Conservation (phyloP, 441 rosid species). For the Bocquillonia castaneifolia region DNA sequence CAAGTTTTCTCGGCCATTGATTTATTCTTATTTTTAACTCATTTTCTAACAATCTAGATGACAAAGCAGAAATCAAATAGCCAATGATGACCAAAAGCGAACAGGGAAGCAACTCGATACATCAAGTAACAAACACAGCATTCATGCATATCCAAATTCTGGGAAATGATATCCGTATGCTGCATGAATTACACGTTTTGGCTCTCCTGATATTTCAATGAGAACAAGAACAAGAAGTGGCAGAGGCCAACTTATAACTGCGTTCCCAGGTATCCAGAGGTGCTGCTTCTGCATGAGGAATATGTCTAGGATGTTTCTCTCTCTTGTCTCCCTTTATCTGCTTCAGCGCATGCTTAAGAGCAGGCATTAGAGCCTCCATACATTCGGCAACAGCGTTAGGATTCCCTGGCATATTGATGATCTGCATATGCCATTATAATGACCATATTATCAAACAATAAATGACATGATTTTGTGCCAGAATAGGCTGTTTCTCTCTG, state of each 20-base stretch:
- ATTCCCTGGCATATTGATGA: slow-evolving; percentile 97
- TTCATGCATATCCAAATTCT: background rate
- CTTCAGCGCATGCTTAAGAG: slow-evolving; percentile 83
- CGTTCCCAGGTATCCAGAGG: slow-evolving; percentile 66
- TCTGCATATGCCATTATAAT: slow-evolving; percentile 40
- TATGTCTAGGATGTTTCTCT: slow-evolving; percentile 83
- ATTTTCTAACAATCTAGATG: no score
- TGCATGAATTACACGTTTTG: background rate
- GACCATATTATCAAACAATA: no score
- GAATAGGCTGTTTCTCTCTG: background rate
- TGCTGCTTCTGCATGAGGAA: slow-evolving; percentile 61
- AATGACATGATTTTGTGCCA: background rate
- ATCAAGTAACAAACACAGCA: background rate
- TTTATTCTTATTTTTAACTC: no score
- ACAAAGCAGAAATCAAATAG: no score
- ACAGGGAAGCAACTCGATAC: no score
- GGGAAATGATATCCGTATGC: background rate
- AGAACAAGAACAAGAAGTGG: slow-evolving; percentile 49
- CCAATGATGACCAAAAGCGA: no score
- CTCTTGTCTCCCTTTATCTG: slow-evolving; percentile 92
- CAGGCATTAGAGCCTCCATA: slow-evolving; percentile 85
- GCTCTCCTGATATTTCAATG: slow-evolving; percentile 25
- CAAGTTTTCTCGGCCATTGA: no score
- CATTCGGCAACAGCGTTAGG: slow-evolving; percentile 94
- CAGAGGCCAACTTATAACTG: slow-evolving; percentile 60